Percentiles rank a stretch among this genome's conserved stretches.
phyloP scores from a whole-genome alignment of 1,284 basidiomycete species.

The Tylopilus sp. region DNA sequence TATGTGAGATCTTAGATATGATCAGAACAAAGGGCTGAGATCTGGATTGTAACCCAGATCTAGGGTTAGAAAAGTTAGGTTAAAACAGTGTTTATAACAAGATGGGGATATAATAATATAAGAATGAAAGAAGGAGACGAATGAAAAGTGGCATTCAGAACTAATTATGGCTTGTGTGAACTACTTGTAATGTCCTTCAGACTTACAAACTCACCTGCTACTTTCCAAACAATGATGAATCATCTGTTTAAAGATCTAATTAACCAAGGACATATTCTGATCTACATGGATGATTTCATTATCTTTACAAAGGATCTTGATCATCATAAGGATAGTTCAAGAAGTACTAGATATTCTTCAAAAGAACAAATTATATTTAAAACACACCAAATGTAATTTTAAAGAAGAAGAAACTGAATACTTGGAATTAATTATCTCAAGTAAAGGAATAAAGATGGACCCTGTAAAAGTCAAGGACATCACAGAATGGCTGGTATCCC shows the following conservation, averaged over 20 bases:
- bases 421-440: too few relatives aligned
- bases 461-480: too few relatives aligned
- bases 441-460: neutral
- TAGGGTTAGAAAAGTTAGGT: too few relatives aligned
- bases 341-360: neutral
- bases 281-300: too few relatives aligned
- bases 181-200: constrained; percentile 8
- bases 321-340: too few relatives aligned
- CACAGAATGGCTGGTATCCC: too few relatives aligned
- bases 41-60: too few relatives aligned
- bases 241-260: neutral
- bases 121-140: neutral
- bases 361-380: neutral
- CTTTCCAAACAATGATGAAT: constrained; percentile 12
- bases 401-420: constrained; percentile 13
- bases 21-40: too few relatives aligned
- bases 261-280: neutral
- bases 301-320: too few relatives aligned
- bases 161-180: neutral
- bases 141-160: constrained; percentile 7
- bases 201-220: fast-evolving
- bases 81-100: too few relatives aligned
- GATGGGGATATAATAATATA: constrained; percentile 1
- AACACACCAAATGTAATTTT: constrained; percentile 14
- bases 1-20: too few relatives aligned